These are phyloP conservation scores for Inga laurina DNA, from an alignment of 306 rosid species.

Conservation along the genomic window DNA sequence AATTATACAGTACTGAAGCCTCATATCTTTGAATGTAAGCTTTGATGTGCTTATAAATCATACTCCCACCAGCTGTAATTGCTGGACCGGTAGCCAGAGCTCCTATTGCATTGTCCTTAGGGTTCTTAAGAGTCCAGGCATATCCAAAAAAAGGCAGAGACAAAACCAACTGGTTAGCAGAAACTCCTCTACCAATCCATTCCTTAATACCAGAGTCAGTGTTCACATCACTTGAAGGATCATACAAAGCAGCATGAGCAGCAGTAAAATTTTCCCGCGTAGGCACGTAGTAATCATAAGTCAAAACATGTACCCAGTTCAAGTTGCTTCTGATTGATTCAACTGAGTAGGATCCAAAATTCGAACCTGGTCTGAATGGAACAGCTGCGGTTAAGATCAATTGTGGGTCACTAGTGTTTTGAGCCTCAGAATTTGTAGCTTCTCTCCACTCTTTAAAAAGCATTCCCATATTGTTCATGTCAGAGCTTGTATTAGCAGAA, in stretches of 20 bases:
- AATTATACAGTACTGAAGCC: not conserved
- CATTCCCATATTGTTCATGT: conserved; percentile 37
- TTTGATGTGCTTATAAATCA: not conserved
- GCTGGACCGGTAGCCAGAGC: not conserved
- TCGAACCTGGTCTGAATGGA: not conserved
- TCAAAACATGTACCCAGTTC: conserved; percentile 44
- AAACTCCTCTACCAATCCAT: not conserved
- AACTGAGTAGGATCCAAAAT: conserved; percentile 20
- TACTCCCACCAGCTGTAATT: not conserved
- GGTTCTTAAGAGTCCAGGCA: not conserved
- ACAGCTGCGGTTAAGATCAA: conserved; percentile 37
- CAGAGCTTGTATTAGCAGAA: conserved; percentile 20
- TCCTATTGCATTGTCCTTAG: not conserved
- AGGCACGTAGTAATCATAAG: conserved; percentile 24
- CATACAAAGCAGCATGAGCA: not conserved
- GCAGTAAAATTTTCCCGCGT: not conserved
- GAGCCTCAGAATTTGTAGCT: conserved; percentile 30
- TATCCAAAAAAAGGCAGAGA: not conserved
- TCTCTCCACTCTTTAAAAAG: conserved; percentile 43
- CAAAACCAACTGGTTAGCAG: not conserved
- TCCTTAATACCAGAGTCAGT: not conserved
- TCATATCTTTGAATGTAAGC: not conserved
- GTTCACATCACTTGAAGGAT: not conserved
- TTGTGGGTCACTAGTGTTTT: not conserved
- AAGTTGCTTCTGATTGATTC: conserved; percentile 36